These are phyloP conservation scores for Clonostachys rosea DNA, from an alignment of 2,329 filamentous ascomycete species.

Conservation along the genomic window DNA sequence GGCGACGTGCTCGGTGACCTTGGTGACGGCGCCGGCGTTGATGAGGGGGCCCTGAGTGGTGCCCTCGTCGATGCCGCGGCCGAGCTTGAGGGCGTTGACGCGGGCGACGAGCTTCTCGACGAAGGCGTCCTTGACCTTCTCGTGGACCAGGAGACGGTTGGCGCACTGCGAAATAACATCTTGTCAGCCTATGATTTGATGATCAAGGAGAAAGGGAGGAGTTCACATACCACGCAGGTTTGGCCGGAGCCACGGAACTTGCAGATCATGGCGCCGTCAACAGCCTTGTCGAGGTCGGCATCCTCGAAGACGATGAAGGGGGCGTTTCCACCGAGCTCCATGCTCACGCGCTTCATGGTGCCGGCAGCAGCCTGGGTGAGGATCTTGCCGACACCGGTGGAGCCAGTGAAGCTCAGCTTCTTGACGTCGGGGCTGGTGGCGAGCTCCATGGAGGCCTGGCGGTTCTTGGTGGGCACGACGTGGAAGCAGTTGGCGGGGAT, in stretches of 20 bases:
- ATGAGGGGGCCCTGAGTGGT: constrained; percentile 40
- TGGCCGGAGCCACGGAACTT: constrained; percentile 68
- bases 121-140: constrained; percentile 19
- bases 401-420: constrained; percentile 70
- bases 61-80: constrained; percentile 12
- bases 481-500: constrained; percentile 84
- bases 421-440: constrained; percentile 33
- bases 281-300: constrained; percentile 60
- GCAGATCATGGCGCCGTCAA: constrained; percentile 56
- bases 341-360: constrained; percentile 66
- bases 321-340: constrained; percentile 57
- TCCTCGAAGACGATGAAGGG: constrained; percentile 57
- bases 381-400: constrained; percentile 25
- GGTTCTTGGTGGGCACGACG: constrained; percentile 68
- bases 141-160: constrained; percentile 28
- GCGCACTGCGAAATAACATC: constrained; percentile 51
- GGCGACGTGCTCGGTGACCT: constrained; percentile 61
- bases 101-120: constrained; percentile 17
- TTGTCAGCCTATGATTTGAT: too few species aligned
- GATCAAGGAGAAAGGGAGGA: too few species aligned
- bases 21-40: constrained; percentile 57
- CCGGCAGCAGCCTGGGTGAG: constrained; percentile 64
- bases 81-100: constrained; percentile 19
- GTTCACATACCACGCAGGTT: constrained; percentile 65
- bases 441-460: constrained; percentile 64